phyloP scores from a whole-genome alignment of 441 rosid species.

The Adansonia rubrostipa region DNA sequence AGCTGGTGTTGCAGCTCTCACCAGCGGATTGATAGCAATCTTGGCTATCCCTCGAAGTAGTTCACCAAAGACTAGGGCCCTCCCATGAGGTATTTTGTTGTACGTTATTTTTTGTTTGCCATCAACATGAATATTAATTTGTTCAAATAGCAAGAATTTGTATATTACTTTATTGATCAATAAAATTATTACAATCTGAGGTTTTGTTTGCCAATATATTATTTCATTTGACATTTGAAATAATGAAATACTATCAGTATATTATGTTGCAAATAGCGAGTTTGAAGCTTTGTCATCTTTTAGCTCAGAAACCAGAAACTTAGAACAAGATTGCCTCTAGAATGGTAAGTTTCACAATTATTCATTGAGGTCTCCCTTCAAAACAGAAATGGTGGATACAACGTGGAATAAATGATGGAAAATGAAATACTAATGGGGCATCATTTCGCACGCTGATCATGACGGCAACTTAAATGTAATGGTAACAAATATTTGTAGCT shows the following conservation, averaged over 20 bases:
- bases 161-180: slow-evolving; percentile 30
- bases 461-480: slow-evolving; percentile 19
- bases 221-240: slow-evolving; percentile 22
- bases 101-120: slow-evolving; percentile 32
- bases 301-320: neutral
- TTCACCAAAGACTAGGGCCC: slow-evolving; percentile 57
- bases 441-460: slow-evolving; percentile 21
- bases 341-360: slow-evolving; percentile 22
- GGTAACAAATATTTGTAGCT: neutral
- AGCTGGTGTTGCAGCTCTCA: slow-evolving; percentile 73
- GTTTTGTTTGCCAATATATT: slow-evolving; percentile 5
- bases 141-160: slow-evolving; percentile 30
- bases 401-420: slow-evolving; percentile 26
- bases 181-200: slow-evolving; percentile 28
- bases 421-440: slow-evolving; percentile 30
- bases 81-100: slow-evolving; percentile 59
- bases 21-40: slow-evolving; percentile 78
- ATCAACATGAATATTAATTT: slow-evolving; percentile 25
- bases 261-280: neutral
- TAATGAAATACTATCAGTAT: slow-evolving; percentile 11
- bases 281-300: slow-evolving; percentile 20
- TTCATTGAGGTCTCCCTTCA: slow-evolving; percentile 20
- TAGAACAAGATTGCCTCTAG: slow-evolving; percentile 10
- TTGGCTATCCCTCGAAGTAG: slow-evolving; percentile 85
- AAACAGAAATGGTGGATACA: slow-evolving; percentile 27